Percentiles rank a stretch among this genome's conserved stretches.
Evolutionary conservation across 163 green algal genomes (phyloP).

Genomic region (Chlamydomonas reinhardtii): DNA sequence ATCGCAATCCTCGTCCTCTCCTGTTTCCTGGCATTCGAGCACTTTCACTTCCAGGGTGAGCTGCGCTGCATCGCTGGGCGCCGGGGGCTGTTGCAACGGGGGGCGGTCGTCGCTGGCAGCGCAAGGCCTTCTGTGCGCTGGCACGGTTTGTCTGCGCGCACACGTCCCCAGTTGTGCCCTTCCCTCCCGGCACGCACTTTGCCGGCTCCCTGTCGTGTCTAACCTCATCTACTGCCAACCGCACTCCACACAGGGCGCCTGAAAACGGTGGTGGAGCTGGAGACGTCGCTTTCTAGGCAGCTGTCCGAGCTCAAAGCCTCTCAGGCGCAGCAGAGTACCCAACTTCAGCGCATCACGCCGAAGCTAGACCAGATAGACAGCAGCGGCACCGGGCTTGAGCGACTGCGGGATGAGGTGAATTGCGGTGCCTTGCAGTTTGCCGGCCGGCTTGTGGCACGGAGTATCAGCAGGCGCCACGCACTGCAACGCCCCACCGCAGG

Average conservation of each 20-base stretch:
- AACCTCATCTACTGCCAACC: background rate
- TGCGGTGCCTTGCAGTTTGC: no score
- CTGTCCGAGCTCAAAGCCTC: background rate
- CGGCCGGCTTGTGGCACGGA: no score
- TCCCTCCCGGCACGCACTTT: no score
- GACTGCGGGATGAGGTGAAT: conserved; percentile 23
- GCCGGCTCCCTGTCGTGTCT: no score
- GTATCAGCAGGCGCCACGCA: no score
- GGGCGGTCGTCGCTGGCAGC: no score
- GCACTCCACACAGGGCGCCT: conserved; percentile 2
- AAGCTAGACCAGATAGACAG: conserved; percentile 18
- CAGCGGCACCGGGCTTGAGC: background rate
- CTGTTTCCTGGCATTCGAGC: conserved; percentile 15
- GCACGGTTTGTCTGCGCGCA: no score
- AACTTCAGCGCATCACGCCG: conserved; percentile 10
- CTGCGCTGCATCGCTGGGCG: background rate
- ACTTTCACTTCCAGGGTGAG: conserved; percentile 44
- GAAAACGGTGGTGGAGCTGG: background rate
- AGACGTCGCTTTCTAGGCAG: conserved; percentile 6
- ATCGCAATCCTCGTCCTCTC: conserved; percentile 8
- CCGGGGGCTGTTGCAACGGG: background rate
- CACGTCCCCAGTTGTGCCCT: no score
- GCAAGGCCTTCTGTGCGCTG: no score
- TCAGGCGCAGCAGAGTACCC: background rate
- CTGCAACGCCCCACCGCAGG: no score